Evolutionary conservation across 306 rosid species (phyloP), one percentile per base, ranked within the genome.

Genomic region (Trifolium repens): DNA sequence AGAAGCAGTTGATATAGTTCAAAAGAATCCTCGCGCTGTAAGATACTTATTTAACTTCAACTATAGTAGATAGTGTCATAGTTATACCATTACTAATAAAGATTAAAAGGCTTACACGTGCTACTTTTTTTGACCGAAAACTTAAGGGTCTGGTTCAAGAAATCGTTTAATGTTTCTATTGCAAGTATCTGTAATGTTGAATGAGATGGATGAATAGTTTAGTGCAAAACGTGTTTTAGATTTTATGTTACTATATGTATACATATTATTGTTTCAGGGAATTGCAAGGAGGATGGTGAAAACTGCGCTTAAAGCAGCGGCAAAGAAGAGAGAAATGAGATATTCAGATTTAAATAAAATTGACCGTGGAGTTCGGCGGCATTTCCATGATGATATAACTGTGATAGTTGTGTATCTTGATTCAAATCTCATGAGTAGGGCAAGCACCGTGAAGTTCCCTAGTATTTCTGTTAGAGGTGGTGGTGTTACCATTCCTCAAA

Each of bases 301-400:
- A 88, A 69, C 85, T 27, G 98, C 98, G 4, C 86, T 93, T 34
- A 96, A 89, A 78, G 86, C 87, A 86, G 96, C 98, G 7, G 98
- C 99, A 22, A 90, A 91, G 89, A 94, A 94, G 88, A 94, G 99
- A 85, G 99, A 94, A 82, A 94, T 94, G 99, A 90, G 99, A 81
- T 94, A 92, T 75, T 92, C 99, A 13, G 99, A 94, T 85, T 75
- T 94, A 80, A 94, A 90, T 87, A 94, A 89, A 89, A 94, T 94
- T 2, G 99, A 92, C 47, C 88, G 99, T 0, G 99, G 99, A 7
- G 99, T 94, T 39, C 97, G 99, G 2, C 90, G 99, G 16, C 99
- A 94, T 88, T 94, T 94, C 90, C 99, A 94, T 0, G 99, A 94
- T 47, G 99, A 94, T 75, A 94, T 91, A 81, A 94, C 99, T 0